A percentile compares a stretch with the other conserved stretches of the same genome.
Evolutionary conservation across 1,284 basidiomycete species (phyloP).

Genomic region (Ustilago cynodontis): DNA sequence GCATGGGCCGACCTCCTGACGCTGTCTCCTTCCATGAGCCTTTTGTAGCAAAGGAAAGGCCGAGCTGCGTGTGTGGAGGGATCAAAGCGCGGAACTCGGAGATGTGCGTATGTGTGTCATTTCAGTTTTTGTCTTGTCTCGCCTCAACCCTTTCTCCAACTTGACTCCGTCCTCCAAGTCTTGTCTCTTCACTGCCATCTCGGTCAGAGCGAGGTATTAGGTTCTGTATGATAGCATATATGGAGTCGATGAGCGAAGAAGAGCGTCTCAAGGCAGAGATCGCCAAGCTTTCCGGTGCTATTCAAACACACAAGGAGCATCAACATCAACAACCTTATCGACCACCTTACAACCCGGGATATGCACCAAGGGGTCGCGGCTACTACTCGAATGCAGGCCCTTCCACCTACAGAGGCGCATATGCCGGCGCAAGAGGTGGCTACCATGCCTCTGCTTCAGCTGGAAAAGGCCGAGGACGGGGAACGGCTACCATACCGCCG

Average conservation of each 20-base stretch:
- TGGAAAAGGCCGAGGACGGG: conserved; percentile 33
- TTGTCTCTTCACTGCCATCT: not conserved
- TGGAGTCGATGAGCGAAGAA: conserved; percentile 47
- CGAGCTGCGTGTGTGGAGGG: conserved; percentile 22
- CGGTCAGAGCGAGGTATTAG: not conserved
- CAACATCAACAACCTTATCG: conserved; percentile 11
- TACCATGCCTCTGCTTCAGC: conserved; percentile 2
- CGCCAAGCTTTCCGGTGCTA: conserved; percentile 63
- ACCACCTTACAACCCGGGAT: conserved; percentile 14
- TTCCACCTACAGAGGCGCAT: conserved; percentile 26
- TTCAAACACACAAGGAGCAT: conserved; percentile 50
- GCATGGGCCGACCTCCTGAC: too few species aligned
- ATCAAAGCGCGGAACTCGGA: conserved; percentile 31
- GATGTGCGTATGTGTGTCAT: not conserved
- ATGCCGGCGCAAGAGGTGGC: conserved; percentile 18
- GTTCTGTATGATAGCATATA: not conserved
- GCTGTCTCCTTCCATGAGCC: too few species aligned
- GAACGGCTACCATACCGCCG: conserved; percentile 21
- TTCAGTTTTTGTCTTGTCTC: conserved; percentile 14
- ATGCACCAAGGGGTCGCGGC: conserved; percentile 23
- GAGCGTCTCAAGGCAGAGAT: conserved; percentile 64
- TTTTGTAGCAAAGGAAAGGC: too few species aligned
- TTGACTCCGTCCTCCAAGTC: conserved; percentile 4
- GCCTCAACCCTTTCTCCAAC: conserved; percentile 5
- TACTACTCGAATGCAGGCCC: conserved; percentile 6